phyloP scores from a whole-genome alignment of 169 alveolate genomes.

The Perkinsus marinus region DNA sequence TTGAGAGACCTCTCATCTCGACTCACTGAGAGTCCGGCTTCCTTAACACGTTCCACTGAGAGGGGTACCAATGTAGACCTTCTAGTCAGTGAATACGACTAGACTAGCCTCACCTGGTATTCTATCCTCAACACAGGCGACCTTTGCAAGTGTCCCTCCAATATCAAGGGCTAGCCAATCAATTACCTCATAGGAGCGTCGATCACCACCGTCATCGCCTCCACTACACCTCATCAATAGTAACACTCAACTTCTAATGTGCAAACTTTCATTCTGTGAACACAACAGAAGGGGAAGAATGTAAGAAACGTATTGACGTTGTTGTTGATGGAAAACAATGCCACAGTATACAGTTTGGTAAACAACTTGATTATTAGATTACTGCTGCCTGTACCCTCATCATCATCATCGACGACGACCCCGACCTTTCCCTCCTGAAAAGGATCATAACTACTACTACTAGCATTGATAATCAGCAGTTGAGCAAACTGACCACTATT shows the following conservation, averaged over 20 bases:
- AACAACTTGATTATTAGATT: not conserved
- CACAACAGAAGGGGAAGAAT: not conserved
- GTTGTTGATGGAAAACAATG: not conserved
- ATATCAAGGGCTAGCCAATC: constrained; percentile 38
- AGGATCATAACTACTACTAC: not conserved
- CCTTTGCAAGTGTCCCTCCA: constrained; percentile 55
- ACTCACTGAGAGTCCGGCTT: not conserved
- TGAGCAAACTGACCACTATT: not conserved
- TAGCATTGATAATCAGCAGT: not conserved
- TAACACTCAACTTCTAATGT: no score
- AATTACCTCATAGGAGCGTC: not conserved
- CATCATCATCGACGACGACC: not conserved
- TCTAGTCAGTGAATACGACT: no score
- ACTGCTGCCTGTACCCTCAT: not conserved
- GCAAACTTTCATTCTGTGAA: not conserved
- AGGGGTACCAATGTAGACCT: no score
- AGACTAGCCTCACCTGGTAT: not conserved
- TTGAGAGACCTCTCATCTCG: not conserved
- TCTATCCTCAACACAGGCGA: constrained; percentile 26
- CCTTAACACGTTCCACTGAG: not conserved
- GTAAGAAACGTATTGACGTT: not conserved
- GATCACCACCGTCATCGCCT: no score
- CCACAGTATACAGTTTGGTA: not conserved
- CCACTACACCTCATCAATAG: no score
- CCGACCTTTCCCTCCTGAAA: not conserved